Conservation (phyloP, 2,329 filamentous ascomycete genomes). For the Epichloe hybrida region DNA sequence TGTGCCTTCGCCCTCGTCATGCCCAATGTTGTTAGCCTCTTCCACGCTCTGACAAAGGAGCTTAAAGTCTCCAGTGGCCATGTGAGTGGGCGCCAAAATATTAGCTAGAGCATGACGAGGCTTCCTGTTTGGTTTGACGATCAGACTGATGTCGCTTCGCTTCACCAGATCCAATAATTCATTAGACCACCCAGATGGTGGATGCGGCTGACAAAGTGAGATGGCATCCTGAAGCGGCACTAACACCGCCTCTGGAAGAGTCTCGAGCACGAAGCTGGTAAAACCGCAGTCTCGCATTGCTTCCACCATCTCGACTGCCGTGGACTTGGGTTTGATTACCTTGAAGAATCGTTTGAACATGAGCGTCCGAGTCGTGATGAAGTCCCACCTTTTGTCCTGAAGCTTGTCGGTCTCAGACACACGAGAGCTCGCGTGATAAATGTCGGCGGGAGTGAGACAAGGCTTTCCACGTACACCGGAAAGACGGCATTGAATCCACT, state of each 20-base stretch:
- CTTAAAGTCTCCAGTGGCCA: constrained; percentile 60
- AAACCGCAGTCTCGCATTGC: constrained; percentile 60
- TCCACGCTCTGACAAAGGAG: constrained; percentile 60
- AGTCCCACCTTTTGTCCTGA: constrained; percentile 28
- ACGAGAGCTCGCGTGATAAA: constrained; percentile 28
- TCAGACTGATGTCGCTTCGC: constrained; percentile 63
- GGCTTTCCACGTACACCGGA: constrained; percentile 20
- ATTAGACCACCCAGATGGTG: constrained; percentile 62
- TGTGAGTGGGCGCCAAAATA: constrained; percentile 44
- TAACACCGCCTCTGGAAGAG: constrained; percentile 72
- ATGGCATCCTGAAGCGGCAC: constrained; percentile 74
- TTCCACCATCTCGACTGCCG: constrained; percentile 54
- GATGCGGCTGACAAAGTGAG: constrained; percentile 67
- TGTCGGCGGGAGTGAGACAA: constrained; percentile 30
- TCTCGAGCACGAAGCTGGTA: constrained; percentile 55
- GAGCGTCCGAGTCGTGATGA: constrained; percentile 50
- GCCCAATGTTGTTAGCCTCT: constrained; percentile 42
- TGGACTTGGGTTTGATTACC: constrained; percentile 35
- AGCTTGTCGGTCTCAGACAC: constrained; percentile 21
- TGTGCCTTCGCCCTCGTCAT: constrained; percentile 69
- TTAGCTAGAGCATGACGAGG: constrained; percentile 21
- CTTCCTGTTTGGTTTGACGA: constrained; percentile 34
- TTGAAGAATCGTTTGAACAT: constrained; percentile 58
- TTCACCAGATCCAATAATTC: constrained; percentile 63
- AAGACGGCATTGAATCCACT: constrained; percentile 39